Base-by-base conservation (phyloP, 176 grass and related monocot species). In the Lolium perenne region DNA sequence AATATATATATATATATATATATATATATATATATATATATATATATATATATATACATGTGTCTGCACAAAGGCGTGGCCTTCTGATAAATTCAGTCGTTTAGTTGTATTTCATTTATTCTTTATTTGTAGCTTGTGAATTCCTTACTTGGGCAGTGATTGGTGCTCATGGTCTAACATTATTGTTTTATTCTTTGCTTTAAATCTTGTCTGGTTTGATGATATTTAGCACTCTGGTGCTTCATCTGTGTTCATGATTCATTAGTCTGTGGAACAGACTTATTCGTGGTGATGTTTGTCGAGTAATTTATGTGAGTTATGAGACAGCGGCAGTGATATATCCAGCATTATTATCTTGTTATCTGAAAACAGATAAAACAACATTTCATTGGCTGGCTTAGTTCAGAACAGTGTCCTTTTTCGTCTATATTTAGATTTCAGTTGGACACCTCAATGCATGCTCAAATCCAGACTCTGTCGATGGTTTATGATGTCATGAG, bases 91-190 rank as follows among this genome's bases (percentile, higher is more conserved):
- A 71, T 87, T 18, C 67, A 88, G 83, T 88, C 75, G 1, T 73
- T 88, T 60, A 43, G 83, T 51, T 61, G 13, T 60, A 63, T 83
- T 59, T 7, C 10, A 51, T 82, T 85, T 76, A 76, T 92, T 80
- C 47, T 56, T 60, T 71, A 26, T 57, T 84, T 84, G 40, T 91
- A 92, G 91, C 64, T 86, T 93, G 75, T 88, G 80, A 90, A 87
- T 93, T 67, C 75, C 48, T 70, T 93, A 46, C 22, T 47, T 84
- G 56, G 49, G 75, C 88, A 72, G 38, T 89, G 82, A 56, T 85
- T 83, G 10, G 1, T 74, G 41, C 73, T 79, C 22, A 50, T 74
- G 43, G 9, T 77, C 76, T 88, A 85, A 81, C 80, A 84, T 80
- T 86, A 57, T 86, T 80, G 69, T 78, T 89, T 46, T 65, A 80